These are phyloP conservation scores for Grosmannia huntii DNA, from an alignment of 2,329 filamentous ascomycete genomes.

Conservation along the genomic window DNA sequence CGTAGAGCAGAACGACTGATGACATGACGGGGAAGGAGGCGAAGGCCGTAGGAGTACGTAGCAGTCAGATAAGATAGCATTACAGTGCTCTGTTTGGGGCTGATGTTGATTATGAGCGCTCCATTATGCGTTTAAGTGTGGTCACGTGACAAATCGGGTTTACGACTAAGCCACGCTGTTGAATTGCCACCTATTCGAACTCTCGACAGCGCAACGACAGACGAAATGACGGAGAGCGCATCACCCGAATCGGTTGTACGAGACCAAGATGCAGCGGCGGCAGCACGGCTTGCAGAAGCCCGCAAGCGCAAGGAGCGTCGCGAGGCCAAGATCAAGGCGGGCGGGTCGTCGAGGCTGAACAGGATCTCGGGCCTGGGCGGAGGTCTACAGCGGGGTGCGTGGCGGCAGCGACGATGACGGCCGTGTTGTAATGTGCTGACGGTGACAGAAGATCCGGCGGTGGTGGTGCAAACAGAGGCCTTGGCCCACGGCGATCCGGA, in stretches of 20 bases:
- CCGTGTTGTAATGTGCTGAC: too few relatives aligned
- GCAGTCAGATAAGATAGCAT: too few relatives aligned
- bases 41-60: neutral
- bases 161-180: neutral
- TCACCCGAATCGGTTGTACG: neutral
- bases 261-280: slow-evolving; percentile 30
- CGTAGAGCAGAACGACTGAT: too few relatives aligned
- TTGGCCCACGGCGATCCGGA: slow-evolving; percentile 47
- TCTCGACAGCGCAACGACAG: neutral
- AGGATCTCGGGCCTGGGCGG: slow-evolving; percentile 63
- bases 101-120: too few relatives aligned
- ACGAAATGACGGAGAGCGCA: neutral
- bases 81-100: too few relatives aligned
- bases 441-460: neutral
- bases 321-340: slow-evolving; percentile 64
- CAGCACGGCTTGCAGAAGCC: slow-evolving; percentile 33
- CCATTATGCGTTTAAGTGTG: too few relatives aligned
- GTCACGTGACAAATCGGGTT: too few relatives aligned
- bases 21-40: neutral
- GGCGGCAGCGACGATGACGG: neutral
- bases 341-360: slow-evolving; percentile 56
- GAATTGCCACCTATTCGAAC: neutral
- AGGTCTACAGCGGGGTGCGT: slow-evolving; percentile 33
- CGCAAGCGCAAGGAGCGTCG: slow-evolving; percentile 66
- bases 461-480: neutral